Percentiles rank a stretch among this genome's conserved stretches.
phyloP scores from a whole-genome alignment of 169 alveolate genomes.

The Plasmodium reichenowi region DNA sequence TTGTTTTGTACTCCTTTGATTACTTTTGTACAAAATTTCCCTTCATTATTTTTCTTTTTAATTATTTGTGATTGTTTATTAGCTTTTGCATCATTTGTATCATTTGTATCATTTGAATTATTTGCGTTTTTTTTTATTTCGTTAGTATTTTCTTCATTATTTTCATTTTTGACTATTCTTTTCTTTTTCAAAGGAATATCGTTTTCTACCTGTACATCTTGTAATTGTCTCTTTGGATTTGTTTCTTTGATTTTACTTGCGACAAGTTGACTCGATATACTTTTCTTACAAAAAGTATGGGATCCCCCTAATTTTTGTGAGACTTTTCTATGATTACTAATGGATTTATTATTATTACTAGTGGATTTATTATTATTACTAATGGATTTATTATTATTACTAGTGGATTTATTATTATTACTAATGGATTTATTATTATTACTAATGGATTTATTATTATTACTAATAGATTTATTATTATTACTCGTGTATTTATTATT shows the following conservation, averaged over 20 bases:
- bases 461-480: no score
- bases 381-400: no score
- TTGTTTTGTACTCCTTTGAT: neutral
- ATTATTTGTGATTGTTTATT: neutral
- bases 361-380: neutral
- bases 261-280: neutral
- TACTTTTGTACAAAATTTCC: neutral
- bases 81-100: neutral
- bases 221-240: neutral
- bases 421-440: no score
- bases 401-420: no score
- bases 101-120: neutral
- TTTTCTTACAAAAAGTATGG: neutral
- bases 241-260: slow-evolving; percentile 4
- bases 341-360: neutral
- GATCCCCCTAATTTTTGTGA: neutral
- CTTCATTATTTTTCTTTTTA: neutral
- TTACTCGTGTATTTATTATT: no score
- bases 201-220: slow-evolving; percentile 1
- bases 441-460: no score
- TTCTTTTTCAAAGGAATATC: slow-evolving; percentile 16
- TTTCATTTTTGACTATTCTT: slow-evolving; percentile 5
- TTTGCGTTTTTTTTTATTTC: neutral
- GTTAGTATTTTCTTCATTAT: slow-evolving; percentile 2
- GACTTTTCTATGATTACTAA: neutral